Evolutionary conservation across 2,329 filamentous ascomycete species (phyloP), one percentile per base, ranked within the genome.

Genomic region (Phymatotrichopsis omnivora): DNA sequence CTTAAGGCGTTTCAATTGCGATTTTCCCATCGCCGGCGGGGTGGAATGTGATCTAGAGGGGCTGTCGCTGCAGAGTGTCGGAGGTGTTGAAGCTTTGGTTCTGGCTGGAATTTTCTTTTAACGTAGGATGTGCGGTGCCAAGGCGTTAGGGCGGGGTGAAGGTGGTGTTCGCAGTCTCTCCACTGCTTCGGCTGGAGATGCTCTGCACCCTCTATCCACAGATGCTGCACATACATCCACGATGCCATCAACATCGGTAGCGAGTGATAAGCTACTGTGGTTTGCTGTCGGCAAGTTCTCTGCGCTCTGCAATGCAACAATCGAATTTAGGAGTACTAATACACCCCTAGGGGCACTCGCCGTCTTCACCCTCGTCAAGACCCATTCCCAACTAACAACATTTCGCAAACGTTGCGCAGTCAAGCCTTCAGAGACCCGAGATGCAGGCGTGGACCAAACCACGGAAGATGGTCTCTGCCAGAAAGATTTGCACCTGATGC

Each of bases 1-100:
- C 68, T 96, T 98, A 33, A 98, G 75, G 65, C 87, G 82, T 68
- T 96, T 98, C 47, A 98, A 74, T 69, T 98, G 93, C 10, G 93
- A 98, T 53, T 87, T 85, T 57, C 89, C 80, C 91, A 98, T 98
- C 53, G 65, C 28, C 20, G 23, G 27, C 19, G 32, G 22, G 32
- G 32, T 19, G 32, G n/a, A n/a, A n/a, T n/a, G n/a, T n/a, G n/a
- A n/a, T n/a, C n/a, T n/a, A n/a, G n/a, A n/a, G n/a, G n/a, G n/a
- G n/a, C n/a, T n/a, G n/a, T n/a, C n/a, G n/a, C n/a, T n/a, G n/a
- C n/a, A n/a, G n/a, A n/a, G n/a, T n/a, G n/a, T n/a, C n/a, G n/a
- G n/a, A n/a, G n/a, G n/a, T n/a, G n/a, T n/a, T n/a, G n/a, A n/a
- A n/a, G n/a, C n/a, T n/a, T n/a, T n/a, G n/a, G n/a, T n/a, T n/a